A percentile compares a stretch with the other conserved stretches of the same genome.
Evolutionary conservation across 2,329 filamentous ascomycete genomes (phyloP).

Genomic region (Tolypocladium inflatum): DNA sequence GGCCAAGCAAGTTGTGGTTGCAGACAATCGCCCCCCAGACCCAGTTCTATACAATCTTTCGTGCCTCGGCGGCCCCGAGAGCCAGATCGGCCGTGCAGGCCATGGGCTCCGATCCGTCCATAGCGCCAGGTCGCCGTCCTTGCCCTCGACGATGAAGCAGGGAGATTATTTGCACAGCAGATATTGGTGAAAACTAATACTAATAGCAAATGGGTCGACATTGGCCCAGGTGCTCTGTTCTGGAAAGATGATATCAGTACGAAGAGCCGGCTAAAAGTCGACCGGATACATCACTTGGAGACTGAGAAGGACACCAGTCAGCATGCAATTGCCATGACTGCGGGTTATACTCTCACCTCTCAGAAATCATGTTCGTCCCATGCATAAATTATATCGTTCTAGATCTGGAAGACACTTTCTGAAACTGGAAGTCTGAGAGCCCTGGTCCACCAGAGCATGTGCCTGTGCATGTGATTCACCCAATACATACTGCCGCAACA

Average conservation of each 20-base stretch:
- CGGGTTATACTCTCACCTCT: neutral
- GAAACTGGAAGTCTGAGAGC: neutral
- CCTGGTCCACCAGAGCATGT: neutral
- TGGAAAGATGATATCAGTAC: neutral
- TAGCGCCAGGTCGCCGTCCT: neutral
- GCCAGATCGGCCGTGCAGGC: neutral
- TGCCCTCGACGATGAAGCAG: neutral
- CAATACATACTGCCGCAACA: neutral
- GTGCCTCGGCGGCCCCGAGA: neutral
- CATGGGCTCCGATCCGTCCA: neutral
- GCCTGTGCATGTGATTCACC: neutral
- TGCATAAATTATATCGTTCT: neutral
- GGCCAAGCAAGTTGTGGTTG: neutral
- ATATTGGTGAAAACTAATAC: neutral
- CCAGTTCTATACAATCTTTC: neutral
- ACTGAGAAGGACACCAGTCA: neutral
- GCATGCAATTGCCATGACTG: neutral
- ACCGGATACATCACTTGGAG: neutral
- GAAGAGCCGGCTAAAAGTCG: no score
- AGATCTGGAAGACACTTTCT: neutral
- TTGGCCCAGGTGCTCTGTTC: neutral
- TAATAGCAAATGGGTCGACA: neutral
- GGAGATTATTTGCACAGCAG: neutral
- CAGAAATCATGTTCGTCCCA: neutral
- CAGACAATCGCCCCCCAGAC: neutral